phyloP scores from a whole-genome alignment of 176 grass and related monocot genomes.

The Leersia perrieri region DNA sequence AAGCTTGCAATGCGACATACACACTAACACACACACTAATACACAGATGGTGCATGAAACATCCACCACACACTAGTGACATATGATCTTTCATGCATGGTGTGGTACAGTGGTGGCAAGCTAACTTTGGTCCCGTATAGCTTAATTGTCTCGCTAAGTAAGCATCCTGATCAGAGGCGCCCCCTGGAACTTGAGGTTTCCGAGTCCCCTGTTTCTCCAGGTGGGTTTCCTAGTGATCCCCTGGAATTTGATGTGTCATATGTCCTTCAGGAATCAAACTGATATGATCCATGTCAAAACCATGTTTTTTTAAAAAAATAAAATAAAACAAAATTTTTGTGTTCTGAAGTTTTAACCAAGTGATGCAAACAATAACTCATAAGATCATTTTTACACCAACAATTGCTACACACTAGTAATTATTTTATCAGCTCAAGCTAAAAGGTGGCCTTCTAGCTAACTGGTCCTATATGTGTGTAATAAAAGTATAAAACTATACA shows the following conservation, averaged over 20 bases:
- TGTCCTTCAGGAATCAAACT: background rate
- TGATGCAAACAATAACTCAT: no score
- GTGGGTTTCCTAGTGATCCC: no score
- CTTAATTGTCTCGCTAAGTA: background rate
- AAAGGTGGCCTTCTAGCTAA: background rate
- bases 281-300: background rate
- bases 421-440: no score
- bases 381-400: background rate
- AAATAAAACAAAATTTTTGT: no score
- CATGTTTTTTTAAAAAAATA: no score
- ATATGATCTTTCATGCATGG: background rate
- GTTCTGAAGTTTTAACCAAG: no score
- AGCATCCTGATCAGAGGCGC: background rate
- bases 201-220: no score
- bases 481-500: background rate
- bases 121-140: slow-evolving; percentile 4
- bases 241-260: background rate
- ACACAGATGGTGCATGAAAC: background rate
- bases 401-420: background rate
- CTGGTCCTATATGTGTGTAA: background rate
- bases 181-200: background rate
- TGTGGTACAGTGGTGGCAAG: no score
- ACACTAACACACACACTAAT: no score
- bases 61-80: background rate
- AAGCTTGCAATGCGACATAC: background rate